Percentiles rank a stretch among this genome's conserved stretches.
Evolutionary conservation across 2,329 filamentous ascomycete species (phyloP).

Genomic region (Zymoseptoria tritici): DNA sequence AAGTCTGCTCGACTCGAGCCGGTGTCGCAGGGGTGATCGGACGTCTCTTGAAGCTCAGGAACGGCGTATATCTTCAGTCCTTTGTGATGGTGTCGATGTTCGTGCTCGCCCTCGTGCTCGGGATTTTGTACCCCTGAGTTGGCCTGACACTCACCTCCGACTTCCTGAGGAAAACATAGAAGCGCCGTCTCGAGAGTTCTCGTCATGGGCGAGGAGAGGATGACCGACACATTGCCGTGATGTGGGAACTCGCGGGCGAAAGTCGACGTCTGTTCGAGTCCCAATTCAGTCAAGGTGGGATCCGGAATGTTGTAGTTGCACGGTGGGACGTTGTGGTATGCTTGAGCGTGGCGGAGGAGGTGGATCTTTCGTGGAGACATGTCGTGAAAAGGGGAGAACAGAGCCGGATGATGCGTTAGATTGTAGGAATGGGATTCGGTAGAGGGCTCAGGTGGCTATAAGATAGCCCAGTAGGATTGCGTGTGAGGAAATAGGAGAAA

Average conservation of each 20-base stretch:
- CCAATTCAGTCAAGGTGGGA: constrained; percentile 68
- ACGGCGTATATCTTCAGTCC: constrained; percentile 55
- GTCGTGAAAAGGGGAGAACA: not conserved
- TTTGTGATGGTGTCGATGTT: constrained; percentile 18
- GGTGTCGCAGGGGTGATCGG: constrained; percentile 65
- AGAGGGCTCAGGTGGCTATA: not conserved
- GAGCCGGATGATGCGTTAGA: too few species aligned
- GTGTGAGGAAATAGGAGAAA: not conserved
- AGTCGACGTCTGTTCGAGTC: constrained; percentile 62
- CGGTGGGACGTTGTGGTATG: constrained; percentile 68
- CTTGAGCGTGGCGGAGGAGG: constrained; percentile 64
- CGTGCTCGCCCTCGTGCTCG: constrained; percentile 28
- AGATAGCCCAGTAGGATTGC: not conserved
- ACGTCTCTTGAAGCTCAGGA: constrained; percentile 73
- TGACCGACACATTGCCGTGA: constrained; percentile 57
- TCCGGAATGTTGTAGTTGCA: constrained; percentile 69
- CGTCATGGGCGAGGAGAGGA: constrained; percentile 72
- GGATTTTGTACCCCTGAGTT: not conserved
- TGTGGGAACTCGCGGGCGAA: constrained; percentile 58
- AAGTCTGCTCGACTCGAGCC: constrained; percentile 55
- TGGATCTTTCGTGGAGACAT: constrained; percentile 47
- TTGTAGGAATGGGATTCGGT: not conserved
- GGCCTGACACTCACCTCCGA: not conserved
- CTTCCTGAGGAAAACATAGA: not conserved
- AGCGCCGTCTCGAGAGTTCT: constrained; percentile 75